Evolutionary conservation across 73 alveolate genomes (phyloP), one percentile per base, ranked within the genome.

Genomic region (Paramecium octaurelia): DNA sequence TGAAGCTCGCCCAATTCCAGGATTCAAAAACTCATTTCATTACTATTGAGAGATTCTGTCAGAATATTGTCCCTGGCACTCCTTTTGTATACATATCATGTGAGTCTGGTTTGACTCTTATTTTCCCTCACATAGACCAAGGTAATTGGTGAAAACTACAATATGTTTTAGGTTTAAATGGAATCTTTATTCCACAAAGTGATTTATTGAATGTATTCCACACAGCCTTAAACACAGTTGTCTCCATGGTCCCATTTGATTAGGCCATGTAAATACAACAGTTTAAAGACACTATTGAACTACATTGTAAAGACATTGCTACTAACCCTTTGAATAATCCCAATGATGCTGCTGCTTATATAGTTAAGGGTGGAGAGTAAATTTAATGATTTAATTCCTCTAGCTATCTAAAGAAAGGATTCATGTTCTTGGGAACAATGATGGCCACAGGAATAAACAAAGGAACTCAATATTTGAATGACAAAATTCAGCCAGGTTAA

Each of bases 121-220:
- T 80, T 43, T 80, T 80, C 29, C 91, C 91, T 23, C 91, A 80
- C 24, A 48, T 80, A 43, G 91, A 80, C 44, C 23, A 42, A 44
- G 91, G 91, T 80, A 80, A 24, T 20, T 14, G 10, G 16, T 6
- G 5, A 18, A 40, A 54, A 54, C 1, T 4, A 54, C 11, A 54
- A n/a, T 80, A 80, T 21, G 46, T 31, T 31, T 64, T 44, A 80
- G 91, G 91, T 44, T 80, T 80, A 48, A 80, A 80, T 80, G 91
- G 91, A 80, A 80, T 80, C 20, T 80, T 80, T 42, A 80, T 80
- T 80, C 91, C 91, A 24, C 73, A 80, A 44, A 48, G 91, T 24
- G 46, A 73, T 8, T 27, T 24, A 23, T 31, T 80, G 54, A 24
- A 34, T 24, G 36, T 4, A 40, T 80, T 80, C 76, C 50, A 80